phyloP scores from a whole-genome alignment of 768 basidiomycete genomes.

The Boletus insuetus region DNA sequence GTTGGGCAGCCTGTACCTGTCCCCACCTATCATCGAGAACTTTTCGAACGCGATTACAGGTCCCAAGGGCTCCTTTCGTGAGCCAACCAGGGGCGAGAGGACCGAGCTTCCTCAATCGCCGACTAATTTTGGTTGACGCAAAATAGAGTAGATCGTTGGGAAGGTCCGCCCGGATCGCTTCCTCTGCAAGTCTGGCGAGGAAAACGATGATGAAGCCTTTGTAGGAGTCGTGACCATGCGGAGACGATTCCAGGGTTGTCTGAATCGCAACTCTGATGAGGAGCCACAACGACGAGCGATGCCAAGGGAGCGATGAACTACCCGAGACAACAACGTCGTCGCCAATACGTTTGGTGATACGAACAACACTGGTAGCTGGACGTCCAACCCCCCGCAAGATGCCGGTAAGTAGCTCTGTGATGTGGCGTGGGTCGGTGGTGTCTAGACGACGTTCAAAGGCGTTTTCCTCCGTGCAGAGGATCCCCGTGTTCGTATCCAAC shows the following conservation, averaged over 20 bases:
- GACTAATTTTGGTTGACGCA: slow-evolving; percentile 28
- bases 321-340: slow-evolving; percentile 29
- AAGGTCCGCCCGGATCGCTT: slow-evolving; percentile 12
- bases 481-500: slow-evolving; percentile 9
- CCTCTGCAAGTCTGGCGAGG: slow-evolving; percentile 25
- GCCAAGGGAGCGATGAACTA: slow-evolving; percentile 29
- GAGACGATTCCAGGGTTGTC: slow-evolving; percentile 20
- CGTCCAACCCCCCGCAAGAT: slow-evolving; percentile 37
- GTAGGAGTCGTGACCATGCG: slow-evolving; percentile 30
- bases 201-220: slow-evolving; percentile 49
- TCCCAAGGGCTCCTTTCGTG: slow-evolving; percentile 36
- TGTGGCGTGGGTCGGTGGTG: slow-evolving; percentile 39
- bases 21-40: slow-evolving; percentile 36
- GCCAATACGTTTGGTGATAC: slow-evolving; percentile 31
- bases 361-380: slow-evolving; percentile 8
- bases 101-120: slow-evolving; percentile 25
- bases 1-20: slow-evolving; percentile 24
- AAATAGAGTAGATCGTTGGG: slow-evolving; percentile 27
- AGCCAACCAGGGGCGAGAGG: slow-evolving; percentile 23
- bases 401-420: slow-evolving; percentile 44
- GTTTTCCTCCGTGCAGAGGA: no score
- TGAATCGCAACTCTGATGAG: slow-evolving; percentile 35
- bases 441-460: slow-evolving; percentile 5
- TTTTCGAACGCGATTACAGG: slow-evolving; percentile 39
- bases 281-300: slow-evolving; percentile 38